A percentile compares a stretch with the other conserved stretches of the same genome.
Evolutionary conservation across 2,329 filamentous ascomycete genomes (phyloP).

Genomic region (Botrytis byssoidea): DNA sequence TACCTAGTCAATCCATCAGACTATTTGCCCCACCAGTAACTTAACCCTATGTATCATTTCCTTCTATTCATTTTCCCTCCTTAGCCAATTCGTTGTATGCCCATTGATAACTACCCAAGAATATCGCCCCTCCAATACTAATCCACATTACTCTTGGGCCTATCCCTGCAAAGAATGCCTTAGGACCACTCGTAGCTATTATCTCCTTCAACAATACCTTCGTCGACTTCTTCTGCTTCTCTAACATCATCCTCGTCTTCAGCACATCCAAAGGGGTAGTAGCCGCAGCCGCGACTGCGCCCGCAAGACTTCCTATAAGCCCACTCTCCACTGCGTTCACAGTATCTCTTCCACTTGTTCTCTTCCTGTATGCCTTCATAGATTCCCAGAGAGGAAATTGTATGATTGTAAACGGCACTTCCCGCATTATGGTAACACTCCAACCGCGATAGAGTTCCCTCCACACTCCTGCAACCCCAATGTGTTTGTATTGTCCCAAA

Average conservation of each 20-base stretch:
- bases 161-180: constrained; percentile 71
- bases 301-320: constrained; percentile 78
- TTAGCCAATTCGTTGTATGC: constrained; percentile 66
- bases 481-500: constrained; percentile 46
- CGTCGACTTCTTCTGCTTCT: constrained; percentile 62
- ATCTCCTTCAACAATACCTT: constrained; percentile 62
- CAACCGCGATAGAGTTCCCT: constrained; percentile 88
- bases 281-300: constrained; percentile 79
- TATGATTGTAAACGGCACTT: constrained; percentile 95
- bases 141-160: constrained; percentile 93
- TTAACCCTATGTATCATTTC: background rate
- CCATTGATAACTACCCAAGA: constrained; percentile 91
- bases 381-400: constrained; percentile 97
- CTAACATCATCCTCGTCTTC: constrained; percentile 95
- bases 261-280: constrained; percentile 95
- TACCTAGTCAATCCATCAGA: background rate
- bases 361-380: constrained; percentile 71
- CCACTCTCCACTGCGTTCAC: constrained; percentile 77
- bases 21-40: background rate
- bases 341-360: constrained; percentile 44
- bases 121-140: constrained; percentile 88
- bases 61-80: constrained; percentile 15
- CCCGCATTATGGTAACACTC: constrained; percentile 87
- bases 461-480: constrained; percentile 61
- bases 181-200: constrained; percentile 59